These are phyloP conservation scores for Aspergillus novofumigatus DNA, from an alignment of 2,329 filamentous ascomycete species.

Conservation along the genomic window DNA sequence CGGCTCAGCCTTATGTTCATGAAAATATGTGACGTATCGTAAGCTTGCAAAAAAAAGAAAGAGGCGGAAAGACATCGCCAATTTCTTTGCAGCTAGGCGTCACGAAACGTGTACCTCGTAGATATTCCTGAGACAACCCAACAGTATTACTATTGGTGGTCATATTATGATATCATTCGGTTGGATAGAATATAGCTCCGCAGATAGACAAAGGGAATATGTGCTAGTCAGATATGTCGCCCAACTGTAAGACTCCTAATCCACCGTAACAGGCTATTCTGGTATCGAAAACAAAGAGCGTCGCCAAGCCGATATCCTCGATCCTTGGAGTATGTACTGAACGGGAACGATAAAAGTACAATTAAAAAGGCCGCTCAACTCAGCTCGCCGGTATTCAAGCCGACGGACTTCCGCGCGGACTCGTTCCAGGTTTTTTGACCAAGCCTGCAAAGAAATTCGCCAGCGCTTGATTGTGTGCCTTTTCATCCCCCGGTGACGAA, in stretches of 20 bases:
- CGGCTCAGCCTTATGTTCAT: not conserved
- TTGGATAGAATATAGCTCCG: not conserved
- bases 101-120: not conserved
- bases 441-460: slow-evolving; percentile 58
- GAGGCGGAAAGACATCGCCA: not conserved
- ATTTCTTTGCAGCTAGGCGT: not conserved
- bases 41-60: not conserved
- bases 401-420: slow-evolving; percentile 37
- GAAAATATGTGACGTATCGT: not conserved
- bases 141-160: not conserved
- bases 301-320: slow-evolving; percentile 56
- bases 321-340: slow-evolving; percentile 56
- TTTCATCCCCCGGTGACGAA: slow-evolving; percentile 38
- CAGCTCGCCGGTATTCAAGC: slow-evolving; percentile 14
- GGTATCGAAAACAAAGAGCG: slow-evolving; percentile 9
- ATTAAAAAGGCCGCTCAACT: slow-evolving; percentile 7
- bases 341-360: slow-evolving; percentile 21
- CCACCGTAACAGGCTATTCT: slow-evolving; percentile 10
- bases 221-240: not conserved
- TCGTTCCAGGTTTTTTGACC: slow-evolving; percentile 48
- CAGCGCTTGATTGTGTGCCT: slow-evolving; percentile 56
- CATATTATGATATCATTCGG: slow-evolving; percentile 1
- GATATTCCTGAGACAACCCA: not conserved
- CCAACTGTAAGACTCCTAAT: slow-evolving; percentile 10
- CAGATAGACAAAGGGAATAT: not conserved